A percentile compares a stretch with the other conserved stretches of the same genome.
Conservation (phyloP, 1,284 basidiomycete genomes). For the Somion occarium region DNA sequence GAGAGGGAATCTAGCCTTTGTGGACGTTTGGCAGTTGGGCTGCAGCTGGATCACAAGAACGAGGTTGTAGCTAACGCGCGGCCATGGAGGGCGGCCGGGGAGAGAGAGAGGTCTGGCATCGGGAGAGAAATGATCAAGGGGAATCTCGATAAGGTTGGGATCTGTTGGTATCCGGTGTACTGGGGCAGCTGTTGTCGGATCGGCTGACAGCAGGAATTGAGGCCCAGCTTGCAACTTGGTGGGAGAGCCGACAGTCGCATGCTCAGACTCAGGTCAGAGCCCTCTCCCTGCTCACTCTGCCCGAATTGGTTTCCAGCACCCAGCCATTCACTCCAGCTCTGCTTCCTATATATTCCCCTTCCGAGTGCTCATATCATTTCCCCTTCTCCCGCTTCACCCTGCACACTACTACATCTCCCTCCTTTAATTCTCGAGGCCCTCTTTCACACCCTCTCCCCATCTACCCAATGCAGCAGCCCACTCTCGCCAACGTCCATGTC, state of each 20-base stretch:
- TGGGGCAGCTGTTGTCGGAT: not conserved
- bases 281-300: constrained; percentile 13
- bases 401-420: not conserved
- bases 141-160: not conserved
- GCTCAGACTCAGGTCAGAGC: not conserved
- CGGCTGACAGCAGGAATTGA: not conserved
- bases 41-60: not conserved
- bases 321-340: not conserved
- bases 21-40: not conserved
- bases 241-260: too few relatives aligned
- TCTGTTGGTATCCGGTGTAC: not conserved
- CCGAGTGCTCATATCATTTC: not conserved
- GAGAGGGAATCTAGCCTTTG: not conserved
- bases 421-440: constrained; percentile 7
- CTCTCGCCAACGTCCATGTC: constrained; percentile 35
- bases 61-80: not conserved
- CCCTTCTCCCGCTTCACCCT: constrained; percentile 13
- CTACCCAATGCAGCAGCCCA: constrained; percentile 31
- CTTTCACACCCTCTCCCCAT: constrained; percentile 7
- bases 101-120: not conserved
- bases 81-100: not conserved
- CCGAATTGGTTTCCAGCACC: constrained; percentile 3
- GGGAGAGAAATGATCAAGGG: not conserved
- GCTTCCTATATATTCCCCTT: not conserved
- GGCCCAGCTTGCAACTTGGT: too few relatives aligned